Percentiles rank a stretch among this genome's conserved stretches.
These are phyloP conservation scores for Paxillus rubicundulus DNA, from an alignment of 768 basidiomycete genomes.

Conservation along the genomic window DNA sequence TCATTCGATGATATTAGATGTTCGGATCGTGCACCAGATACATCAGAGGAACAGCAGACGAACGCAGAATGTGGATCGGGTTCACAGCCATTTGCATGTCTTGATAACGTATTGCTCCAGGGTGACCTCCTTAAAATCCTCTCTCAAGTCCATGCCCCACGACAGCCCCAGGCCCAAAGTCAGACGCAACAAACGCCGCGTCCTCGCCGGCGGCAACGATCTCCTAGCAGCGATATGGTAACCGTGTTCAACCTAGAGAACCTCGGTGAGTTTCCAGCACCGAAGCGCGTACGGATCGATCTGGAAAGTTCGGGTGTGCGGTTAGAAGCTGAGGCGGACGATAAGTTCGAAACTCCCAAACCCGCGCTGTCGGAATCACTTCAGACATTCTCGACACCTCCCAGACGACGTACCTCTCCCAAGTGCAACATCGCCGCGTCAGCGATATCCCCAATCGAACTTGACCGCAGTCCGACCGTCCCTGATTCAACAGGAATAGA, in stretches of 20 bases:
- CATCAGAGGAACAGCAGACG: background rate
- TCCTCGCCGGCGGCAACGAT: background rate
- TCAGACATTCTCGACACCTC: background rate
- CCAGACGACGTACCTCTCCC: background rate
- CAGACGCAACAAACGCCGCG: slow-evolving; percentile 1
- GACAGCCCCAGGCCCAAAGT: background rate
- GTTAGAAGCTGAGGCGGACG: background rate
- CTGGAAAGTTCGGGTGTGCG: background rate
- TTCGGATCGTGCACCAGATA: background rate
- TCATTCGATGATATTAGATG: slow-evolving; percentile 5
- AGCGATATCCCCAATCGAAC: background rate
- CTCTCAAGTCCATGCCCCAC: background rate
- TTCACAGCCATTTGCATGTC: slow-evolving; percentile 13
- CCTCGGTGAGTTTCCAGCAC: background rate
- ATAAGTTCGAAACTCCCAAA: background rate
- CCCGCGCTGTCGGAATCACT: background rate
- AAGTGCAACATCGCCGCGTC: background rate
- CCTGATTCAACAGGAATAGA: background rate
- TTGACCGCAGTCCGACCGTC: background rate
- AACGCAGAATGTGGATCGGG: background rate
- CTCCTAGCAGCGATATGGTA: background rate
- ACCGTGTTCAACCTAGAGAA: slow-evolving; percentile 6
- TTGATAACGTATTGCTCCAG: slow-evolving; percentile 14
- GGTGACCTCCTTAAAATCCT: background rate
- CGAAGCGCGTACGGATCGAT: slow-evolving; percentile 19